Evolutionary conservation across 768 basidiomycete genomes (phyloP), one percentile per base, ranked within the genome.

Genomic region (Phylloporus sp.): DNA sequence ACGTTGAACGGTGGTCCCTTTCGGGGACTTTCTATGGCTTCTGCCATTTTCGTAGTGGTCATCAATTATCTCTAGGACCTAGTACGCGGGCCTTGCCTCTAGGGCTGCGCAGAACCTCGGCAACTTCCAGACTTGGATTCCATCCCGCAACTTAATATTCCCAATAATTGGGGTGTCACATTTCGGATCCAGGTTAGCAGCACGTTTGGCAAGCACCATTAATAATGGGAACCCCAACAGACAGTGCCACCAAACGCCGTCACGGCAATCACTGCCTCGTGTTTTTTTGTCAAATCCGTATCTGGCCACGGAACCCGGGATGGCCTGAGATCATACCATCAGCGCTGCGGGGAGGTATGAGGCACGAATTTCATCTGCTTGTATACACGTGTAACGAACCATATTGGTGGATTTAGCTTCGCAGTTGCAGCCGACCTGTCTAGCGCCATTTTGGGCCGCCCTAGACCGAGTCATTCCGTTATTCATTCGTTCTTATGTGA

Each of bases 211-310:
- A 34, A 45, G 32, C 45, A 43, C 38, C 8, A 45, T n/a, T n/a
- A n/a, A n/a, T 29, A 28, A 53, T 52, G 46, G 51, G 39, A 53
- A 26, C 24, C 12, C 35, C 42, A 48, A 51, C 39, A 53, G 26
- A 32, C 56, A 18, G 16, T 53, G 55, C 50, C 52, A 49, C 43
- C 13, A 23, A 55, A 57, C 49, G 49, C 49, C 43, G 39, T 47
- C n/a, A 41, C 39, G 49, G 53, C 35, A 47, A 49, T 53, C 41
- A 41, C 22, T 45, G 55, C 68, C 65, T 68, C 65, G 55, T 70
- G 68, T 67, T 67, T 67, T 67, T 27, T 45, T 63, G 45, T 58
- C 49, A 48, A 53, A 41, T 50, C 45, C 18, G 42, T 22, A 22
- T 28, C n/a, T 28, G 47, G 57, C 35, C 45, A 65, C 50, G 62